Evolutionary conservation across 2,329 filamentous ascomycete species (phyloP).

Genomic region (Sporothrix variecibatus): DNA sequence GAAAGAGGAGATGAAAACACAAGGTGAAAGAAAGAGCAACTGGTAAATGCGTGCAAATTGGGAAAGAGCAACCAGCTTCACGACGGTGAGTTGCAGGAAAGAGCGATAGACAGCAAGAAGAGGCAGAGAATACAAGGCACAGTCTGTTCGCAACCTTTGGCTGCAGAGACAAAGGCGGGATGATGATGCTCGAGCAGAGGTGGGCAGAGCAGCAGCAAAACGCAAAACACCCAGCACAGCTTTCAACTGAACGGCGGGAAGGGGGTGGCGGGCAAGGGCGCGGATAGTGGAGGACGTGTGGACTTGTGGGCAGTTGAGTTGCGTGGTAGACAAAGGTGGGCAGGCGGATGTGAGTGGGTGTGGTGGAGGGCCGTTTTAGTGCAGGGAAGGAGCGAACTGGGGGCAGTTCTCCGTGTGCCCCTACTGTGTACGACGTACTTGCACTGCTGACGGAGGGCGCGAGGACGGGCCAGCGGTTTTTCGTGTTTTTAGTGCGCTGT

Average conservation of each 20-base stretch:
- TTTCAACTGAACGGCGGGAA: not conserved
- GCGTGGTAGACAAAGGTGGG: not conserved
- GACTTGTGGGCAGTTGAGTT: not conserved
- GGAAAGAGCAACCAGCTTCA: not conserved
- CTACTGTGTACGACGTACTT: too few species aligned
- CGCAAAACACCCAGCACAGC: not conserved
- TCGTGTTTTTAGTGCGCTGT: not conserved
- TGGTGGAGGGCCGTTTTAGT: conserved; percentile 15
- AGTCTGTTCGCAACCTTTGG: not conserved
- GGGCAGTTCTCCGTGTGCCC: not conserved
- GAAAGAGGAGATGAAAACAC: not conserved
- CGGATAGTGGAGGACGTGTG: not conserved
- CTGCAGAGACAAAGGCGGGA: not conserved
- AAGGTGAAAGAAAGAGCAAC: not conserved
- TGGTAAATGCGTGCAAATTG: not conserved
- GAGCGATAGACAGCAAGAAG: not conserved
- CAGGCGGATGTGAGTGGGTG: not conserved
- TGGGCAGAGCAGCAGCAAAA: not conserved
- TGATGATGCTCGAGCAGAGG: conserved; percentile 11
- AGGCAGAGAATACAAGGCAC: not conserved
- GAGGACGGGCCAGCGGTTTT: not conserved
- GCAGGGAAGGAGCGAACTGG: conserved; percentile 12
- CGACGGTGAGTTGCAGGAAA: not conserved
- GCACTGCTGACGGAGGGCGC: not conserved
- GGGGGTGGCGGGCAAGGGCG: not conserved